Evolutionary conservation across 441 rosid genomes (phyloP).

Genomic region (Monsonia emarginata): DNA sequence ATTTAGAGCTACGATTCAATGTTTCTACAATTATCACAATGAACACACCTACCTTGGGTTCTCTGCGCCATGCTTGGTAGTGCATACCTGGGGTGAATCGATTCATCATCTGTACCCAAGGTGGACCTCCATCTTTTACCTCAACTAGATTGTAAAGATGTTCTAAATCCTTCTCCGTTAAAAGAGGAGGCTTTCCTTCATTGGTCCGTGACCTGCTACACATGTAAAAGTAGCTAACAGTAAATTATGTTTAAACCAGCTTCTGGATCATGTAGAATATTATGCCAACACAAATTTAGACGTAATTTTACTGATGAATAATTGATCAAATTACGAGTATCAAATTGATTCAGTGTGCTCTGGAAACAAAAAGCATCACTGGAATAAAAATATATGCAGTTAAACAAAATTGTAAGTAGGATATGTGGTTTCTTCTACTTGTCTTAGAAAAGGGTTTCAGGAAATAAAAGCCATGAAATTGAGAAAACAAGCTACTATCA

Average conservation of each 20-base stretch:
- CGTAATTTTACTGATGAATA: no score
- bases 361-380: no score
- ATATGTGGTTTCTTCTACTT: no score
- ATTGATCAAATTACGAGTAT: no score
- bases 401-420: no score
- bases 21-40: no score
- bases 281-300: no score
- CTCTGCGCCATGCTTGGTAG: conserved; percentile 87
- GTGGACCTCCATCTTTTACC: conserved; percentile 81
- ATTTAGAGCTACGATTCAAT: neutral
- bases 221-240: conserved; percentile 4
- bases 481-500: no score
- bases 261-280: neutral
- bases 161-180: conserved; percentile 55
- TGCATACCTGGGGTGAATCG: conserved; percentile 53
- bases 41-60: conserved; percentile 53
- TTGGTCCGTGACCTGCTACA: conserved; percentile 31
- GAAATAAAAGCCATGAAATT: no score
- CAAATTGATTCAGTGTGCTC: no score
- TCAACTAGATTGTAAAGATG: conserved; percentile 62
- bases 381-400: no score
- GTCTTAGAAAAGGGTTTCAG: no score
- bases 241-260: neutral
- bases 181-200: conserved; percentile 28
- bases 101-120: conserved; percentile 95